These are phyloP conservation scores for Plasmodium gallinaceum DNA, from an alignment of 169 alveolate genomes.

Conservation along the genomic window DNA sequence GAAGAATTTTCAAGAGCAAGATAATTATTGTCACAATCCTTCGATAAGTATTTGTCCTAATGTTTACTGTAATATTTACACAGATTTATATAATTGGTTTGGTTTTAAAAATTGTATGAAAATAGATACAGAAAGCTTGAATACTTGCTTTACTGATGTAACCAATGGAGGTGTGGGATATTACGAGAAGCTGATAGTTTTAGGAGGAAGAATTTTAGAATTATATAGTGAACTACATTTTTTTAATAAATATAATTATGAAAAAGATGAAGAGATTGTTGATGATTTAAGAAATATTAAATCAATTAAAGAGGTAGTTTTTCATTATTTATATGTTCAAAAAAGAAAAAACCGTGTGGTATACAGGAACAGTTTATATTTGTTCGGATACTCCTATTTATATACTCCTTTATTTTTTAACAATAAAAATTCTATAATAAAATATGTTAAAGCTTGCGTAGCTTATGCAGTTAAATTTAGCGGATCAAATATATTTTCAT, in stretches of 20 bases:
- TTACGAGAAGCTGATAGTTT: constrained; percentile 45
- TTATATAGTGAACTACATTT: constrained; percentile 66
- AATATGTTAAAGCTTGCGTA: constrained; percentile 69
- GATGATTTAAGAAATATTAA: constrained; percentile 28
- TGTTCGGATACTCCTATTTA: constrained; percentile 61
- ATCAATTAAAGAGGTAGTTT: constrained; percentile 54
- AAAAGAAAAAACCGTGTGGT: constrained; percentile 64
- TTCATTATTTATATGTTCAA: constrained; percentile 63
- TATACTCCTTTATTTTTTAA: constrained; percentile 66
- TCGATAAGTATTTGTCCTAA: constrained; percentile 43
- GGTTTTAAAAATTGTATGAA: constrained; percentile 64
- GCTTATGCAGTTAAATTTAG: constrained; percentile 68
- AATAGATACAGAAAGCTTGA: constrained; percentile 49
- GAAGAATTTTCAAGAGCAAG: constrained; percentile 52
- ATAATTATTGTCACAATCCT: constrained; percentile 37
- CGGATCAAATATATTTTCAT: constrained; percentile 43
- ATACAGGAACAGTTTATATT: constrained; percentile 48
- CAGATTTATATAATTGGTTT: constrained; percentile 68
- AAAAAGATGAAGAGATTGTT: constrained; percentile 43
- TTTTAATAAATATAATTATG: constrained; percentile 53
- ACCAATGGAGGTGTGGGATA: constrained; percentile 69
- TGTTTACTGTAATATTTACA: constrained; percentile 54
- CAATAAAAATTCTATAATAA: constrained; percentile 59
- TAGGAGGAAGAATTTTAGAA: constrained; percentile 64
- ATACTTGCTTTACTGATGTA: constrained; percentile 65